Evolutionary conservation across 495 filamentous ascomycete genomes (phyloP).

Genomic region (Xylaria flabelliformis): DNA sequence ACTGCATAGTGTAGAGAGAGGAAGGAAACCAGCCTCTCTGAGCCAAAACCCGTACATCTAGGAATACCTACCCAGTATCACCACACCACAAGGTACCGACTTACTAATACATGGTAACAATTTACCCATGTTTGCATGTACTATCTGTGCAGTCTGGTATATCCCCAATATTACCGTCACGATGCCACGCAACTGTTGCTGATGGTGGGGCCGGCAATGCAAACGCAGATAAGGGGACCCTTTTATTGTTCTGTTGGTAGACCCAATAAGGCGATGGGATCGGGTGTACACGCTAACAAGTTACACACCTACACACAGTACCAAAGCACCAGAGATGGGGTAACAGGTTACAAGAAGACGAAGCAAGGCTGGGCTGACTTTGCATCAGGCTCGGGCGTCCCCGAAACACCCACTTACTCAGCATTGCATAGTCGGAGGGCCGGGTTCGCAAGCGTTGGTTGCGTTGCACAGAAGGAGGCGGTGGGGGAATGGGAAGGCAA

Average conservation of each 20-base stretch:
- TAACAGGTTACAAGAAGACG: background rate
- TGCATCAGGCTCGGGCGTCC: slow-evolving; percentile 30
- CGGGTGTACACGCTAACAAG: background rate
- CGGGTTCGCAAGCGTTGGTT: background rate
- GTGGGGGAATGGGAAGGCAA: slow-evolving; percentile 11
- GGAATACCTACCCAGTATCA: background rate
- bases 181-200: background rate
- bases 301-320: background rate
- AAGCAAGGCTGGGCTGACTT: slow-evolving; percentile 30
- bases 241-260: background rate
- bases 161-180: slow-evolving; percentile 5
- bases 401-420: slow-evolving; percentile 25
- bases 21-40: background rate
- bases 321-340: background rate
- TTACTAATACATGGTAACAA: slow-evolving; percentile 9
- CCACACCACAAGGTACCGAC: background rate
- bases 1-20: background rate
- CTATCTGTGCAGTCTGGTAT: background rate
- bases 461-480: slow-evolving; percentile 20
- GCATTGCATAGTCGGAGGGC: slow-evolving; percentile 13
- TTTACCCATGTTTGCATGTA: background rate
- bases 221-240: background rate
- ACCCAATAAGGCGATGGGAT: background rate
- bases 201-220: background rate
- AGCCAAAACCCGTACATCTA: slow-evolving; percentile 6